Conservation (phyloP, 352 stramenopile species). For the Peronospora destructor region DNA sequence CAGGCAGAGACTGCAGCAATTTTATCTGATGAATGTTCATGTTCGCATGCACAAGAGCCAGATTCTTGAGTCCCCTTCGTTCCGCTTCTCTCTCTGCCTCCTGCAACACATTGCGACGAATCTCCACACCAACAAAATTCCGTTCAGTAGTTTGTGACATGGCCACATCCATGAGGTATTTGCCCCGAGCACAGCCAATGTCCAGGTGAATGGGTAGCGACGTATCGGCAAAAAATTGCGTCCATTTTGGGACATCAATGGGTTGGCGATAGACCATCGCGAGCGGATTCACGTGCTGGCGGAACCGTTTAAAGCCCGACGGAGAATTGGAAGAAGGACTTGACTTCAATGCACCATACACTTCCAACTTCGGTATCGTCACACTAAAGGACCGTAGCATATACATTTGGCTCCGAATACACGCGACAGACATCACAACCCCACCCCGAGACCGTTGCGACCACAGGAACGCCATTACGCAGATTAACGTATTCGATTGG, state of each 20-base stretch:
- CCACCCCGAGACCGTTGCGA: conserved; percentile 13
- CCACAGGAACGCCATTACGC: conserved; percentile 1
- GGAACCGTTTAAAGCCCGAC: conserved; percentile 47
- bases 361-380: conserved; percentile 4
- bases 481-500: neutral
- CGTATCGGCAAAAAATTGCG: conserved; percentile 33
- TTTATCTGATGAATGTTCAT: conserved; percentile 74
- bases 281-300: conserved; percentile 83
- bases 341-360: neutral
- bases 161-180: conserved; percentile 71
- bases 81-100: conserved; percentile 45
- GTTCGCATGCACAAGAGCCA: conserved; percentile 75
- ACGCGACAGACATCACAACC: neutral
- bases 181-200: conserved; percentile 72
- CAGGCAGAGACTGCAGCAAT: conserved; percentile 55
- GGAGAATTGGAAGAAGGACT: conserved; percentile 4
- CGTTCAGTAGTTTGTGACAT: conserved; percentile 22
- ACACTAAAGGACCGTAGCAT: conserved; percentile 9
- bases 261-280: conserved; percentile 53
- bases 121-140: conserved; percentile 84
- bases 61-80: conserved; percentile 45
- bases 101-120: conserved; percentile 67
- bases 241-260: conserved; percentile 60
- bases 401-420: neutral
- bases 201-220: conserved; percentile 72